Percentiles rank a stretch among this genome's conserved stretches.
These are phyloP conservation scores for Holtermanniella nyarrowii DNA, from an alignment of 768 basidiomycete genomes.

Conservation along the genomic window DNA sequence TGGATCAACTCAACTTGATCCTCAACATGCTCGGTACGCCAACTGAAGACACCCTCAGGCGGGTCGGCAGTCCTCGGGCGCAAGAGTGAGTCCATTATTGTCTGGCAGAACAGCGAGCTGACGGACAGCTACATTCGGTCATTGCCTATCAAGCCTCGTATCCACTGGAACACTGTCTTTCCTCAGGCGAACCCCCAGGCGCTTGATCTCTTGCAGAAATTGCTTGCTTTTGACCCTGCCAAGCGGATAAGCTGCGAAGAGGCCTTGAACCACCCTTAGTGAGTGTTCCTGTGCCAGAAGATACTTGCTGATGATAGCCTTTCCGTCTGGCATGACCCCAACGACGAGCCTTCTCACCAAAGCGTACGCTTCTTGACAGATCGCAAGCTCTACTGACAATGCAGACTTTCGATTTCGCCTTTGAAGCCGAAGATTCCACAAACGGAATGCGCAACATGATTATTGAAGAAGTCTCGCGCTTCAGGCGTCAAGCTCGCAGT, in stretches of 20 bases:
- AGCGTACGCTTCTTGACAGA: not conserved
- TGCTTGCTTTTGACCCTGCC: conserved; percentile 92
- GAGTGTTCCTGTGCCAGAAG: conserved; percentile 59
- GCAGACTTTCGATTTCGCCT: conserved; percentile 82
- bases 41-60: conserved; percentile 86
- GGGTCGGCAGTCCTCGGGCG: conserved; percentile 85
- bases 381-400: conserved; percentile 18
- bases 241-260: conserved; percentile 94
- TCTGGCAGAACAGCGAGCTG: not conserved
- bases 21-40: conserved; percentile 97
- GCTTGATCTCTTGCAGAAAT: conserved; percentile 79
- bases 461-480: conserved; percentile 71
- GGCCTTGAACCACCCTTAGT: conserved; percentile 86
- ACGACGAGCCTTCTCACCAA: conserved; percentile 81
- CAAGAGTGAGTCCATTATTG: conserved; percentile 28
- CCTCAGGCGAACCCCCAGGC: conserved; percentile 89
- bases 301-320: conserved; percentile 46
- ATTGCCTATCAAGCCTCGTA: conserved; percentile 88
- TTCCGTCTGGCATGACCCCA: conserved; percentile 92
- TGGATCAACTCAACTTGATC: conserved; percentile 97
- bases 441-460: conserved; percentile 96
- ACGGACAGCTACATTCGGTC: conserved; percentile 70
- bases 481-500: conserved; percentile 73
- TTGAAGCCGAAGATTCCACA: conserved; percentile 92
- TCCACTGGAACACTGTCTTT: conserved; percentile 83